Evolutionary conservation across 495 filamentous ascomycete species (phyloP).

Genomic region (Amniculicola lignicola): DNA sequence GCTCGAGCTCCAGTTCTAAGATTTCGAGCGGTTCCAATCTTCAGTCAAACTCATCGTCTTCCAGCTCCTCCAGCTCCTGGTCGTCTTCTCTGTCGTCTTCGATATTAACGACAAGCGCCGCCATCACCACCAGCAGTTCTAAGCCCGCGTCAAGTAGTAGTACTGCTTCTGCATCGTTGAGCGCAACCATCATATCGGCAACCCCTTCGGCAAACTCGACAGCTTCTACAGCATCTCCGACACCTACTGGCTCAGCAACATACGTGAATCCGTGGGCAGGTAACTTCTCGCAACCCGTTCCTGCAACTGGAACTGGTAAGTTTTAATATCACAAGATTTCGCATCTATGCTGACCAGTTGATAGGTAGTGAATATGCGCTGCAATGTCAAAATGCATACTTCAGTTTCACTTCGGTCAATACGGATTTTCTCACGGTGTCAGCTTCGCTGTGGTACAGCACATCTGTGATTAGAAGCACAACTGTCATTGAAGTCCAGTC

Average conservation of each 20-base stretch:
- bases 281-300: slow-evolving; percentile 12
- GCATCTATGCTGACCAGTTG: too few species aligned
- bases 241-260: background rate
- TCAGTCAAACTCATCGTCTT: background rate
- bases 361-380: slow-evolving; percentile 16
- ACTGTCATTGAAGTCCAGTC: slow-evolving; percentile 4
- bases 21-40: background rate
- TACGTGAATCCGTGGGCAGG: slow-evolving; percentile 25
- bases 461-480: slow-evolving; percentile 12
- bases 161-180: background rate
- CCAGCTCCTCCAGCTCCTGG: background rate
- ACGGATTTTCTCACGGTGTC: slow-evolving; percentile 7
- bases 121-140: background rate
- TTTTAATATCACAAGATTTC: too few species aligned
- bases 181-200: background rate
- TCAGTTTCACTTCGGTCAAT: slow-evolving; percentile 11
- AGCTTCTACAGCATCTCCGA: background rate
- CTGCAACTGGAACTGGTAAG: slow-evolving; percentile 8
- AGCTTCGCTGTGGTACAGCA: slow-evolving; percentile 1
- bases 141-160: background rate
- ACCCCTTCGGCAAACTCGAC: background rate
- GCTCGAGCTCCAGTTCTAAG: background rate
- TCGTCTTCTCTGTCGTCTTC: background rate
- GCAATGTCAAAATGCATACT: slow-evolving; percentile 22
- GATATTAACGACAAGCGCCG: background rate